Evolutionary conservation across 352 stramenopile species (phyloP), one percentile per base, ranked within the genome.

Genomic region (Elongisporangium senticosum): DNA sequence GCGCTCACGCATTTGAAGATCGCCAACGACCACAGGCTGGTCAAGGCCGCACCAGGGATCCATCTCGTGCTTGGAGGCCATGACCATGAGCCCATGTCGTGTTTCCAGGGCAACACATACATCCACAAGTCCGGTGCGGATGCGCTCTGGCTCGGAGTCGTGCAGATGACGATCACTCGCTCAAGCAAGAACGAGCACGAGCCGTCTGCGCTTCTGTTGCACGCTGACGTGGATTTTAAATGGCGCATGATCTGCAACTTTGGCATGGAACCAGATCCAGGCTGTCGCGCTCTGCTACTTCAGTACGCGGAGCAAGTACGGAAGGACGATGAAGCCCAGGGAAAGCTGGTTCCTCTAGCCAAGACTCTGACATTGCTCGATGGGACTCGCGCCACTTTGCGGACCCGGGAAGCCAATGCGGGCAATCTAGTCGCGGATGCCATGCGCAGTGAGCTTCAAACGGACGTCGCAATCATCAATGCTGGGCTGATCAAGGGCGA

Each of bases 101-200:
- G 77, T 19, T 78, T 86, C 55, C 63, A 75, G 2, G 54, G 68
- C 49, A 51, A 69, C 43, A 88, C 84, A 3, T 75, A 95, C 19
- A 82, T 96, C 52, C 86, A 93, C 79, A 96, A 96, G 61, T 90
- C 77, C 4, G 87, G 87, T 0, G 84, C 89, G 69, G 86, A 96
- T 58, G 83, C 78, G 20, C 71, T 90, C 19, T 96, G 85, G 85
- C 63, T 96, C 1, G 87, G 83, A 4, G 64, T 62, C n/a, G 64
- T 96, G 14, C 67, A 91, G 19, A 65, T 96, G 52, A 70, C 72
- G 7, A 74, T 95, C 23, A 62, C 66, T 33, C 53, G 53, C 48
- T 39, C 28, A 39, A 39, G 28, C 56, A 47, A 57, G 53, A 49
- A 43, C 20, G 23, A 7, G n/a, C 19, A 14, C 21, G 17, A 8